Conservation (phyloP, 768 basidiomycete species). For the Rubroboletus pulcherrimus region DNA sequence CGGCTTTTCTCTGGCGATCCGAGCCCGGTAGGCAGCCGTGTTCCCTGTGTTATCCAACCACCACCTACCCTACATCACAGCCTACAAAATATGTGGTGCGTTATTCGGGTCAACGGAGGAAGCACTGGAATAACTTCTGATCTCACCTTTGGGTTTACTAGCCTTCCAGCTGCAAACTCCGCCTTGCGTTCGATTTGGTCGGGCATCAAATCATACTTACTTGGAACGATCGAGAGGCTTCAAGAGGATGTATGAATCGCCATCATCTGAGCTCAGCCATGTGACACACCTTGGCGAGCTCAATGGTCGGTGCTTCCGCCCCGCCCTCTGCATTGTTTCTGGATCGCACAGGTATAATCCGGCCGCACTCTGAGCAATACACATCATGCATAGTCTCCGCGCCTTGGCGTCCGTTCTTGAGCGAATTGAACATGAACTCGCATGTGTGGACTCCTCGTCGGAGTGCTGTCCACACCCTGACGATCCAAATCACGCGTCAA, state of each 20-base stretch:
- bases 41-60: conserved; percentile 15
- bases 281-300: conserved; percentile 2
- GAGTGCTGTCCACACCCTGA: conserved; percentile 16
- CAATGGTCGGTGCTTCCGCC: conserved; percentile 9
- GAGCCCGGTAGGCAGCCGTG: conserved; percentile 11
- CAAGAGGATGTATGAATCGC: background rate
- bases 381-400: conserved; percentile 19
- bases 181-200: conserved; percentile 7
- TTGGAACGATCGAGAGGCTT: conserved; percentile 15
- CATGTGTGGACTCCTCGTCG: conserved; percentile 16
- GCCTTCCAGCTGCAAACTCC: background rate
- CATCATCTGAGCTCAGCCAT: background rate
- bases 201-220: conserved; percentile 5
- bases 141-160: background rate
- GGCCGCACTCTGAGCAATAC: conserved; percentile 18
- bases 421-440: conserved; percentile 16
- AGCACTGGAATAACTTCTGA: background rate
- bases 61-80: conserved; percentile 4
- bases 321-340: conserved; percentile 16
- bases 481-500: too few relatives aligned
- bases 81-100: background rate
- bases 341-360: conserved; percentile 10
- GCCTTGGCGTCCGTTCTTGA: conserved; percentile 11
- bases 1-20: conserved; percentile 9
- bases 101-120: background rate